Conservation (phyloP, 2,329 filamentous ascomycete genomes). For the Fusarium xylarioides region DNA sequence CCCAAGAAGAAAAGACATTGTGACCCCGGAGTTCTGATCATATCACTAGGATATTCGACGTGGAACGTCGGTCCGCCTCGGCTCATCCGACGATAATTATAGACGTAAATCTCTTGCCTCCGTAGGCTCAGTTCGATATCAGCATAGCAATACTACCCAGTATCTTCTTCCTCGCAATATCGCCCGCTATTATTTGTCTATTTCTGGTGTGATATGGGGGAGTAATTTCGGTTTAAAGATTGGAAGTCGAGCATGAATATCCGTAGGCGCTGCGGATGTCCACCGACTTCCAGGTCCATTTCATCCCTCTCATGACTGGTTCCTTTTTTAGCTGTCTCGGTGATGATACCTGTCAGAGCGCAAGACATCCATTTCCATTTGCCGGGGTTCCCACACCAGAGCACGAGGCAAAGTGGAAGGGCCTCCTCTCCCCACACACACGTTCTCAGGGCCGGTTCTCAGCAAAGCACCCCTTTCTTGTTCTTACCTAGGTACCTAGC, state of each 20-base stretch:
- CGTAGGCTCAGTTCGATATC: neutral
- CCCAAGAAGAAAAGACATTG: neutral
- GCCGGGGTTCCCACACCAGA: constrained; percentile 17
- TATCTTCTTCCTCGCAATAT: neutral
- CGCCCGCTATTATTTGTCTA: constrained; percentile 6
- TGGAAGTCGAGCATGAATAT: neutral
- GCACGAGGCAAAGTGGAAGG: constrained; percentile 23
- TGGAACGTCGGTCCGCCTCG: constrained; percentile 25
- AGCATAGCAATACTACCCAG: neutral
- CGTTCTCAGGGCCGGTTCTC: neutral
- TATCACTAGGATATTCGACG: neutral
- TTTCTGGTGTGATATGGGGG: neutral
- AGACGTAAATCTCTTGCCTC: neutral
- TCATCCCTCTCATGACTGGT: neutral
- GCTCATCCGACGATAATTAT: constrained; percentile 13
- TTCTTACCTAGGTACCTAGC: neutral
- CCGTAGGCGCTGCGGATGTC: neutral
- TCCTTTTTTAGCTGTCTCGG: constrained; percentile 34
- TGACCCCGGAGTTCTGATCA: neutral
- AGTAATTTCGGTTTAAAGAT: constrained; percentile 14
- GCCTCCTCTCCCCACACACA: constrained; percentile 15
- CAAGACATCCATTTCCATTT: constrained; percentile 25
- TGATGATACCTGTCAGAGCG: constrained; percentile 33
- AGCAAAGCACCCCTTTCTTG: constrained; percentile 23
- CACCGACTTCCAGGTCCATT: neutral